Evolutionary conservation across 768 basidiomycete genomes (phyloP).

Genomic region (Leccinum sublutescens): DNA sequence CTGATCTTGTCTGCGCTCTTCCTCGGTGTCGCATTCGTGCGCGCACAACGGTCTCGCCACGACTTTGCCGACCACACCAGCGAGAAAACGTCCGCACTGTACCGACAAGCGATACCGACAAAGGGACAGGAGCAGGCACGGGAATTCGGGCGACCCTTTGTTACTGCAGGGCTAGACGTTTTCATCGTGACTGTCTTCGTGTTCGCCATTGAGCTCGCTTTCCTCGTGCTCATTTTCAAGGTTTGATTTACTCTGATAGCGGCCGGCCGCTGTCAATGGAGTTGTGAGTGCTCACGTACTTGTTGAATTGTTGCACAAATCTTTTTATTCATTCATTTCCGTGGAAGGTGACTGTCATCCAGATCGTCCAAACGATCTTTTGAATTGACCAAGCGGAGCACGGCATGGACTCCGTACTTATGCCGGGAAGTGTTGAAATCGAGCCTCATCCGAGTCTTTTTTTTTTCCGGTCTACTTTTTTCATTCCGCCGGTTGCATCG

Average conservation of each 20-base stretch:
- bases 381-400: constrained; percentile 12
- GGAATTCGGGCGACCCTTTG: constrained; percentile 73
- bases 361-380: constrained; percentile 16
- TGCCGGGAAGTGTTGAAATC: neutral
- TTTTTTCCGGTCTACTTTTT: neutral
- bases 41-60: constrained; percentile 64
- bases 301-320: neutral
- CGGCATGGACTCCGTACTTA: neutral
- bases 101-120: constrained; percentile 46
- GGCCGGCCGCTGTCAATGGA: constrained; percentile 17
- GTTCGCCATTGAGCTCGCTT: constrained; percentile 57
- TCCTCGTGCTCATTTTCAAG: constrained; percentile 60
- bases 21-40: constrained; percentile 54
- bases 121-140: constrained; percentile 60
- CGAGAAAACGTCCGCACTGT: constrained; percentile 26
- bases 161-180: constrained; percentile 79
- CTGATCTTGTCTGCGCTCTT: constrained; percentile 60
- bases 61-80: constrained; percentile 70
- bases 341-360: neutral
- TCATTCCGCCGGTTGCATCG: neutral
- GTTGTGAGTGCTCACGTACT: constrained; percentile 9
- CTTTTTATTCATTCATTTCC: neutral
- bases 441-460: neutral
- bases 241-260: constrained; percentile 6
- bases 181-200: constrained; percentile 56